These are phyloP conservation scores for Isatis tinctoria DNA, from an alignment of 345 rosid species.

Conservation along the genomic window DNA sequence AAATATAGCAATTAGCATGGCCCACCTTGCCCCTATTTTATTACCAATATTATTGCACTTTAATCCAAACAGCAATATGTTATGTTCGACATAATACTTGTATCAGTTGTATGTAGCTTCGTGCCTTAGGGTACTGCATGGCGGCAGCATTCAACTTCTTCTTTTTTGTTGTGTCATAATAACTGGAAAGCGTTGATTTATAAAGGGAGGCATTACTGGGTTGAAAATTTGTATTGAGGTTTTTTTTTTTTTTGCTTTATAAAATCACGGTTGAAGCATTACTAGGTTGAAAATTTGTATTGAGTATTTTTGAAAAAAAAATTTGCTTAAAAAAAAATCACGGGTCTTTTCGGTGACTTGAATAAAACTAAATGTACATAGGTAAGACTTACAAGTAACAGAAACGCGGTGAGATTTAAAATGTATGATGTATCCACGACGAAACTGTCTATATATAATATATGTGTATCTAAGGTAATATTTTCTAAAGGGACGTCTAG, in stretches of 20 bases:
- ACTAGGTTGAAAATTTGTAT: background rate
- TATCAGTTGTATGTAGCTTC: background rate
- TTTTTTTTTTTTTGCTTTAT: too few species aligned
- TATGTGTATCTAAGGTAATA: background rate
- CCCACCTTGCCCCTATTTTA: background rate
- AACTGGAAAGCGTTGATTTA: slow-evolving; percentile 1
- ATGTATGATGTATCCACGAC: background rate
- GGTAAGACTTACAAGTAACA: slow-evolving; percentile 1
- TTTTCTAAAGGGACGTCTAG: background rate
- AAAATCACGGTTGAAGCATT: too few species aligned
- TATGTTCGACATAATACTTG: background rate
- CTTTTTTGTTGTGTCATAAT: background rate
- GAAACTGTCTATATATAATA: background rate
- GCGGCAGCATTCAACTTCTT: background rate
- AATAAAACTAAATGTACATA: background rate
- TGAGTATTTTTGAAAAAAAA: too few species aligned
- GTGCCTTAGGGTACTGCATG: background rate
- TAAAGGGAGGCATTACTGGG: too few species aligned
- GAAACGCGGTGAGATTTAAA: background rate
- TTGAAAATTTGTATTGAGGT: too few species aligned
- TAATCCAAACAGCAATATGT: background rate
- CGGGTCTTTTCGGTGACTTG: slow-evolving; percentile 20
- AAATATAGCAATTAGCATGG: background rate
- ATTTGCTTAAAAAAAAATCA: too few species aligned
- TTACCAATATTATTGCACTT: background rate